These are phyloP conservation scores for Aureobasidium leucospermi DNA, from an alignment of 2,329 filamentous ascomycete genomes.

Conservation along the genomic window DNA sequence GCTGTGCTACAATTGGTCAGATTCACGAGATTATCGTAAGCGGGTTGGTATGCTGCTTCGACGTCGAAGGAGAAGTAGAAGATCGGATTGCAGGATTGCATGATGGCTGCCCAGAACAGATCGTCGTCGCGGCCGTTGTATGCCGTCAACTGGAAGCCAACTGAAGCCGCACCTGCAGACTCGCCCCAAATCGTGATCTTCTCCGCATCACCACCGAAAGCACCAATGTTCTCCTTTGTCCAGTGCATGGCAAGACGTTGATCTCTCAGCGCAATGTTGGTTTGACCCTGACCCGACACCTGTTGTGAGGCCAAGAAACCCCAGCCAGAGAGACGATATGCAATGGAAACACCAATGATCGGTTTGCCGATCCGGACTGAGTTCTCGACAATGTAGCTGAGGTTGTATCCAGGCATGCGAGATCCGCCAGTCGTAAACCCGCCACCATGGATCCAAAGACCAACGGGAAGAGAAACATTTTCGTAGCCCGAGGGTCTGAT, in stretches of 20 bases:
- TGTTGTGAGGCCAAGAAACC: slow-evolving; percentile 19
- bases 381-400: slow-evolving; percentile 23
- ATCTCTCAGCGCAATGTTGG: slow-evolving; percentile 17
- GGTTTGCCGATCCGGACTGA: slow-evolving; percentile 21
- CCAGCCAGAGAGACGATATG: slow-evolving; percentile 21
- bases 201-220: slow-evolving; percentile 22
- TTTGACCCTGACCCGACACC: slow-evolving; percentile 20
- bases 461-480: slow-evolving; percentile 16
- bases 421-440: slow-evolving; percentile 19
- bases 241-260: slow-evolving; percentile 15
- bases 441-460: slow-evolving; percentile 21
- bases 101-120: slow-evolving; percentile 49
- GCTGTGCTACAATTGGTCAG: slow-evolving; percentile 18
- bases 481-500: slow-evolving; percentile 15
- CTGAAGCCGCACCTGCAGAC: slow-evolving; percentile 33
- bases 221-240: slow-evolving; percentile 21
- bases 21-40: slow-evolving; percentile 21
- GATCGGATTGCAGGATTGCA: slow-evolving; percentile 39
- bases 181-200: slow-evolving; percentile 23
- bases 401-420: slow-evolving; percentile 22
- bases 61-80: slow-evolving; percentile 18
- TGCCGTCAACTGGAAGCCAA: slow-evolving; percentile 45
- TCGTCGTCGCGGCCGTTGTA: slow-evolving; percentile 48
- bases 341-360: slow-evolving; percentile 26
- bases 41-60: slow-evolving; percentile 15